These are phyloP conservation scores for Candida nemodendra DNA, from an alignment of 805 yeast species.

Conservation along the genomic window DNA sequence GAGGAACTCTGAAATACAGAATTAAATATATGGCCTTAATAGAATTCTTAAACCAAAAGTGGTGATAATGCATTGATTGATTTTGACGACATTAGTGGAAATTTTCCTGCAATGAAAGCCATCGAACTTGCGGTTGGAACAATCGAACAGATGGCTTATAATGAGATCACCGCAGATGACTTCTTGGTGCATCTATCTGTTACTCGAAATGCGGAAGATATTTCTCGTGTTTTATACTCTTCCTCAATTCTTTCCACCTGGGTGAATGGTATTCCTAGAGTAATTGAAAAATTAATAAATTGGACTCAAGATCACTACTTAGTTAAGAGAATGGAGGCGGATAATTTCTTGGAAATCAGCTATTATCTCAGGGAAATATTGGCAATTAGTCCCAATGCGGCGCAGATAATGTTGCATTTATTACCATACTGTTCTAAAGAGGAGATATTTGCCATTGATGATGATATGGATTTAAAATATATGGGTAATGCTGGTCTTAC, in stretches of 20 bases:
- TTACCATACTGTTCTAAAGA: constrained; percentile 19
- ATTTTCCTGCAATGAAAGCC: constrained; percentile 18
- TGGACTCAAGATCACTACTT: constrained; percentile 31
- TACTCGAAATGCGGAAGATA: constrained; percentile 24
- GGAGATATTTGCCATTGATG: constrained; percentile 25
- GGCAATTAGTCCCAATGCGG: constrained; percentile 27
- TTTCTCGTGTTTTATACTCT: constrained; percentile 22
- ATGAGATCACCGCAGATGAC: constrained; percentile 7
- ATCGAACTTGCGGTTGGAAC: constrained; percentile 6
- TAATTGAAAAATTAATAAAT: constrained; percentile 22
- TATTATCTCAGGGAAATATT: constrained; percentile 21
- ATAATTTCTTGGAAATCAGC: constrained; percentile 12
- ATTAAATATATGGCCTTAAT: constrained; percentile 26
- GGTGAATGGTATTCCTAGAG: constrained; percentile 16
- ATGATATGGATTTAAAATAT: constrained; percentile 32
- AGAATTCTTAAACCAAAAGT: constrained; percentile 26
- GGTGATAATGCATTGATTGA: constrained; percentile 23
- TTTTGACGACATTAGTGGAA: constrained; percentile 17
- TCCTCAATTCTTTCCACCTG: constrained; percentile 12
- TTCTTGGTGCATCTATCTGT: constrained; percentile 22
- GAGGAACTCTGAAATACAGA: constrained; percentile 23
- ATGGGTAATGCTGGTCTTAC: constrained; percentile 27
- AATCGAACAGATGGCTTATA: background rate
- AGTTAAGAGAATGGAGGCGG: constrained; percentile 18
- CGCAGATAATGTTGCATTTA: constrained; percentile 23